Evolutionary conservation across 176 grass and related monocot species (phyloP).

Genomic region (Typha latifolia): DNA sequence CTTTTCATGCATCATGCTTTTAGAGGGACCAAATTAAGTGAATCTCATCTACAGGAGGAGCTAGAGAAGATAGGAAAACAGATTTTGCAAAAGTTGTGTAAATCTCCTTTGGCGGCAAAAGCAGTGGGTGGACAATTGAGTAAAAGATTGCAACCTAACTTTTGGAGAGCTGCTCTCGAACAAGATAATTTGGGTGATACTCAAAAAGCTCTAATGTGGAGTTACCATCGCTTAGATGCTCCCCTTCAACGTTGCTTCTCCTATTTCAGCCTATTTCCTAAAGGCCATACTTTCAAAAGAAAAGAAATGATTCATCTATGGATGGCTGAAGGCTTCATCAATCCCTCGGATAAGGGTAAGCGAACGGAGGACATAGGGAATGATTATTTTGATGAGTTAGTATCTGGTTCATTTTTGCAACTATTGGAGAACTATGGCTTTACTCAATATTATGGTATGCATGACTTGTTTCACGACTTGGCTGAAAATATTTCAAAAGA

Average conservation of each 20-base stretch:
- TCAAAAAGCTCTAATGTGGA: constrained; percentile 9
- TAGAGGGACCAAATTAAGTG: background rate
- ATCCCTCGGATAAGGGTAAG: background rate
- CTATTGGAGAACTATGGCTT: background rate
- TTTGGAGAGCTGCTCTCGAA: constrained; percentile 11
- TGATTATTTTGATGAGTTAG: constrained; percentile 14
- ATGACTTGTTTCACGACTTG: constrained; percentile 29
- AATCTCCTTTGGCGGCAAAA: constrained; percentile 12
- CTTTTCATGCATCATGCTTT: constrained; percentile 8
- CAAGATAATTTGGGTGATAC: constrained; percentile 12
- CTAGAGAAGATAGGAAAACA: constrained; percentile 10
- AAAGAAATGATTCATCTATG: constrained; percentile 15
- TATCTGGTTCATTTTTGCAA: background rate
- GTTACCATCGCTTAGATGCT: constrained; percentile 22
- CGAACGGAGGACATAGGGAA: constrained; percentile 29
- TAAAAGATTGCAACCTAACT: background rate
- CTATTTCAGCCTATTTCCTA: constrained; percentile 21
- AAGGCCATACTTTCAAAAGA: background rate
- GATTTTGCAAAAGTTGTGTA: constrained; percentile 15
- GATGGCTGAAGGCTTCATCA: constrained; percentile 44
- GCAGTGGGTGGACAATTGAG: constrained; percentile 17
- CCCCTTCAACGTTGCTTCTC: constrained; percentile 16
- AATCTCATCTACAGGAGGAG: background rate
- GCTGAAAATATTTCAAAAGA: no score
- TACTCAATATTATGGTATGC: constrained; percentile 9